Base-by-base conservation (phyloP, 2,329 filamentous ascomycete genomes). In the Capronia americana region DNA sequence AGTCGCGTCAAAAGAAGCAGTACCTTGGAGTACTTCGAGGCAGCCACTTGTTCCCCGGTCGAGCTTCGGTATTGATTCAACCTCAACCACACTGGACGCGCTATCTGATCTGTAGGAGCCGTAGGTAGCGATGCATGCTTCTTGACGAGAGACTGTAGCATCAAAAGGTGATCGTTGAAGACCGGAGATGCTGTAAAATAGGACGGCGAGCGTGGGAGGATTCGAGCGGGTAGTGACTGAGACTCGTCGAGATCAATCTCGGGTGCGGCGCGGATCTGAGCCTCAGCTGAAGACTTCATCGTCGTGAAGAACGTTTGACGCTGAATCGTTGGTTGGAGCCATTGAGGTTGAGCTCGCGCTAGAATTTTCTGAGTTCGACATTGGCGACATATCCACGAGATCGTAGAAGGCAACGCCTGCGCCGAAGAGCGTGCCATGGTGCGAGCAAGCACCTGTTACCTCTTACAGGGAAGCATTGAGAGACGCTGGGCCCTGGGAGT, bases 151-250 rank as follows among this genome's bases (percentile, higher is more conserved):
- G 86, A 84, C 73, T 92, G 87, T 56, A 99, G 84, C 54, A 84
- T 81, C 71, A 98, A 86, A 73, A 91, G 87, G 74, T 91, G 87
- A 80, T 99, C 95, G 79, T 90, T 95, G 83, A 97, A 97, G 62
- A 86, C 84, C 1, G 93, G 91, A 68, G 90, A 90, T 60, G 90
- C 90, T 60, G 92, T 93, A 82, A 98, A 99, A 81, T 99, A 99
- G n/a, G 94, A 95, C 2, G 92, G 89, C 41, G 93, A 97, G 28
- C 86, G 85, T 23, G 95, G 95, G 41, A 97, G 82, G 24, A 96
- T 83, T 71, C 95, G 92, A 61, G 91, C 88, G 70, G 87, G 85
- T 28, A 74, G 26, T 69, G 68, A 64, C 28, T 68, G 67, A n/a
- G 68, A 38, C 34, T 72, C 70, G 11, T 66, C 65, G 65, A 84